phyloP scores from a whole-genome alignment of 2,329 filamentous ascomycete genomes.

The Colletotrichum tofieldiae region DNA sequence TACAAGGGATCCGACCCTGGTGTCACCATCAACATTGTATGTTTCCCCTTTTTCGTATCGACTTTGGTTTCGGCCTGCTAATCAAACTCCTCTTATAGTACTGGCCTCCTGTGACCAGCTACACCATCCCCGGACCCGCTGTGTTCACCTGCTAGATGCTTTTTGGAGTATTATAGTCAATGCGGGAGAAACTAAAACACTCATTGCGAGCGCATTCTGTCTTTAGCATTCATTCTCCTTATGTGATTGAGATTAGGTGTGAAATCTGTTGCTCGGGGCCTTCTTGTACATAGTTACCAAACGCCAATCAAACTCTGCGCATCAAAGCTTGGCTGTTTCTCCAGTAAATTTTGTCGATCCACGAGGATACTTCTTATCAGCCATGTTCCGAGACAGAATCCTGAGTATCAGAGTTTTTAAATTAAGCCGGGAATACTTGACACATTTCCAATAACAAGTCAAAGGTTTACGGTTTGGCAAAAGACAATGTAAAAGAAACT shows the following conservation, averaged over 20 bases:
- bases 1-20: conserved; percentile 42
- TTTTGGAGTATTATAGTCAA: too few species aligned
- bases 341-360: background rate
- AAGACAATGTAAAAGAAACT: background rate
- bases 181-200: background rate
- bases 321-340: too few species aligned
- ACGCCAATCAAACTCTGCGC: background rate
- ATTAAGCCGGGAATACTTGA: too few species aligned
- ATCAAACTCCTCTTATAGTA: background rate
- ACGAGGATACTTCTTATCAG: background rate
- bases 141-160: conserved; percentile 45
- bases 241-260: background rate
- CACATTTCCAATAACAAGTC: too few species aligned
- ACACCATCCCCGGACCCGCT: conserved; percentile 47
- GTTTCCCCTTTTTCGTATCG: background rate
- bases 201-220: background rate
- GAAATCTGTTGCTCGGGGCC: background rate
- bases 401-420: too few species aligned
- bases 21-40: conserved; percentile 2
- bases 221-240: background rate
- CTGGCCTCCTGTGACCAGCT: conserved; percentile 46
- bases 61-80: background rate
- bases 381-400: too few species aligned
- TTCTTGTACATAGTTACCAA: conserved; percentile 9
- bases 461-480: background rate